phyloP scores from a whole-genome alignment of 805 yeast genomes.

The Cyberlindnera sargentensis region DNA sequence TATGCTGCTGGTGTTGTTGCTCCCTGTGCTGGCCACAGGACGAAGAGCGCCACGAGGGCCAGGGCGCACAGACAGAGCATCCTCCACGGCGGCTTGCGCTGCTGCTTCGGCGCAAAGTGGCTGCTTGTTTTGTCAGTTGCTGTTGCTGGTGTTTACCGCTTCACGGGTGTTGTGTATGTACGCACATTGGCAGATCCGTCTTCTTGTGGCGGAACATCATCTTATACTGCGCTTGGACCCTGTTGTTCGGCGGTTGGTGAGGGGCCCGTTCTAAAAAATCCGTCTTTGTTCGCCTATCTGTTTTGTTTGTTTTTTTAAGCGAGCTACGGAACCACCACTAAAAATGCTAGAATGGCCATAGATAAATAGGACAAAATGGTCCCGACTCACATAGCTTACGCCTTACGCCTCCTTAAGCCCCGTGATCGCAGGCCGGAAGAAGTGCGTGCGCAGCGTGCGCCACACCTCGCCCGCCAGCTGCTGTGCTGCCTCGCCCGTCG shows the following conservation, averaged over 20 bases:
- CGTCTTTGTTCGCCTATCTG: too few species aligned
- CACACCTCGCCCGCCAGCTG: slow-evolving; percentile 58
- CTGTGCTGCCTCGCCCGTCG: slow-evolving; percentile 39
- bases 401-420: slow-evolving; percentile 26
- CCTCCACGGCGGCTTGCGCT: not conserved
- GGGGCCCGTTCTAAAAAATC: too few species aligned
- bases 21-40: not conserved
- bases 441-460: slow-evolving; percentile 46
- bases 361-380: too few species aligned
- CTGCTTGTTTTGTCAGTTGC: not conserved
- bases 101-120: not conserved
- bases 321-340: too few species aligned
- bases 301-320: too few species aligned
- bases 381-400: too few species aligned
- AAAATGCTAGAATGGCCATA: too few species aligned
- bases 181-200: slow-evolving; percentile 42
- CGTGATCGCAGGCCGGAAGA: slow-evolving; percentile 61
- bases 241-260: too few species aligned
- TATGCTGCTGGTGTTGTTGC: too few species aligned
- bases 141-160: too few species aligned
- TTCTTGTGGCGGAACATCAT: slow-evolving; percentile 27
- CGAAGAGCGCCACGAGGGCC: not conserved
- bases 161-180: slow-evolving; percentile 2
- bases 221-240: too few species aligned
- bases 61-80: not conserved